Evolutionary conservation across 495 filamentous ascomycete species (phyloP).

Genomic region (Cryomyces antarcticus): DNA sequence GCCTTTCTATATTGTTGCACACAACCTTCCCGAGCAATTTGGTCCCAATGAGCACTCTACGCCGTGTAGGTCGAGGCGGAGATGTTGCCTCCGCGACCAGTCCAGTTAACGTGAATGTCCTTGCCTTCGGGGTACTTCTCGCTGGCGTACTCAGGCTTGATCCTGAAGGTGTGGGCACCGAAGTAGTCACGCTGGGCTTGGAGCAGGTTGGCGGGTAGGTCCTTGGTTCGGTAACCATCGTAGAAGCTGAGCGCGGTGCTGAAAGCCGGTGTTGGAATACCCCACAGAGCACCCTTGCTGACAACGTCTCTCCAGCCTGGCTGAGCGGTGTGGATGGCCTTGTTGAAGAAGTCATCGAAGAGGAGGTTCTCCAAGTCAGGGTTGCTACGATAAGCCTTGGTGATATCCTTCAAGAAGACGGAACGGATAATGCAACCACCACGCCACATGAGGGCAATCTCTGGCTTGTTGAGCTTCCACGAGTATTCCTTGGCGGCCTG

Average conservation of each 20-base stretch:
- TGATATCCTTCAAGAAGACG: conserved; percentile 99
- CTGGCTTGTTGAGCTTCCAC: conserved; percentile 99
- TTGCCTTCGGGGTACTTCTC: conserved; percentile 67
- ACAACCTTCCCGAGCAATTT: no score
- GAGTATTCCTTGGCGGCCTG: conserved; percentile 83
- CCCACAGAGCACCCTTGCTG: conserved; percentile 74
- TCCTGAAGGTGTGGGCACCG: conserved; percentile 91
- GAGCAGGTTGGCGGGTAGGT: conserved; percentile 90
- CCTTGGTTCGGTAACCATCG: conserved; percentile 88
- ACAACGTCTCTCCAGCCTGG: conserved; percentile 90
- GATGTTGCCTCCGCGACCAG: conserved; percentile 87
- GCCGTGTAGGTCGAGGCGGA: conserved; percentile 93
- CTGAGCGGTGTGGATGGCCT: conserved; percentile 92
- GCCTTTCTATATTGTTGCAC: no score
- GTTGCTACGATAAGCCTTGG: conserved; percentile 81
- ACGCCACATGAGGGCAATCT: conserved; percentile 99
- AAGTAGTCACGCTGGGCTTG: conserved; percentile 99
- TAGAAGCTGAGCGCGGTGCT: conserved; percentile 92
- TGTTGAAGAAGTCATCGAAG: conserved; percentile 98
- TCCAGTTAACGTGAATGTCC: conserved; percentile 99
- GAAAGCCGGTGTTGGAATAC: conserved; percentile 90
- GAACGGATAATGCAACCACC: conserved; percentile 99
- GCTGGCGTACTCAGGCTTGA: conserved; percentile 80
- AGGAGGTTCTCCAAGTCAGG: conserved; percentile 94
- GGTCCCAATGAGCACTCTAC: conserved; percentile 28